Base-by-base conservation (phyloP, 441 rosid species). In the Jatropha podagrica region DNA sequence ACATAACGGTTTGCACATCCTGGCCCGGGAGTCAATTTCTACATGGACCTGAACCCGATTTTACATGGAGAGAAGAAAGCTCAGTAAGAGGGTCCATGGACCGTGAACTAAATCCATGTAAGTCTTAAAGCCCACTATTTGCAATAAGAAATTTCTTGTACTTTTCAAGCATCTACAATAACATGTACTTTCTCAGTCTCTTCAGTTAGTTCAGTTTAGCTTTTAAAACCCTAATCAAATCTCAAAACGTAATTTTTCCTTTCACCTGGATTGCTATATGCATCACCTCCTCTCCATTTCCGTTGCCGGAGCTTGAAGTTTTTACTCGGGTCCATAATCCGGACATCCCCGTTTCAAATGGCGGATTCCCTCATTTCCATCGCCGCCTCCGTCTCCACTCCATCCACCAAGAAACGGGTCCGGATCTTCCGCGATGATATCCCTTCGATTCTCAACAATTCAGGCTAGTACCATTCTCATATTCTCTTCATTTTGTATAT, bases 391-490 rank as follows among this genome's bases (percentile, higher is more conserved):
- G 90, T 92, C 80, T 81, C 93, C 69, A 82, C 96, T 44, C 70
- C 86, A 55, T 92, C 99, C 69, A 83, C 96, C 79, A 86, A 86
- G 70, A 71, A 49, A 48, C 89, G 97, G 69, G n/a, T 84, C 81
- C 84, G 82, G 85, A 88, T 95, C 81, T 93, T 95, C 83, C 87
- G 92, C 54, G 56, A 85, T 66, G 92, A 89, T 51, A 76, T 93
- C 83, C 93, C 95, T 62, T 77, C 87, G 41, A 72, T 89, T 61
- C 77, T 88, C 67, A 72, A 72, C 48, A 75, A 46, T 80, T 80
- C 90, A 65, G 97, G 98, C 80, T 56, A 79, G 74, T 51, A 7
- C 6, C 52, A 9, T n/a, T 10, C 27, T n/a, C 27, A 56, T 32
- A 32, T 32, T 32, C 32, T 32, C 32, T 32, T 32, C 2, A 32